Percentiles rank a stretch among this genome's conserved stretches.
Evolutionary conservation across 2,329 filamentous ascomycete genomes (phyloP).

Genomic region (Aspergillus neoniger): DNA sequence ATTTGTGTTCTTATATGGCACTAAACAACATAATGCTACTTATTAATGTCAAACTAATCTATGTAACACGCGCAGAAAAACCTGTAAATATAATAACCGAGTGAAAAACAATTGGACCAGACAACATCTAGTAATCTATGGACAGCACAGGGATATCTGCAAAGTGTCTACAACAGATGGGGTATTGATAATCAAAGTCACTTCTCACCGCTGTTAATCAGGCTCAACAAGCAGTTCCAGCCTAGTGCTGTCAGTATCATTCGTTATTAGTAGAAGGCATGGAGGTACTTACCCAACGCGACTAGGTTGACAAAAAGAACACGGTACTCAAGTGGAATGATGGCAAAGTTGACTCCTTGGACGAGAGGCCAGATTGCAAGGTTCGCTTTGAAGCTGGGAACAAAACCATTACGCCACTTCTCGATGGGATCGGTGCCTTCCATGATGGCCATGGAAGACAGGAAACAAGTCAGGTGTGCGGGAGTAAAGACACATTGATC

Average conservation of each 20-base stretch:
- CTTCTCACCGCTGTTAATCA: constrained; percentile 53
- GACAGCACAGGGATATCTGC: constrained; percentile 32
- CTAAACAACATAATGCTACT: no score
- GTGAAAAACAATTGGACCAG: constrained; percentile 14
- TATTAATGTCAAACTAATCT: no score
- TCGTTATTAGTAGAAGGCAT: neutral
- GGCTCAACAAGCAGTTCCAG: constrained; percentile 62
- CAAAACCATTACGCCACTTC: constrained; percentile 72
- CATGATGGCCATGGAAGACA: constrained; percentile 79
- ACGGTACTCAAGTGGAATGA: constrained; percentile 79
- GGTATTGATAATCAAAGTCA: constrained; percentile 17
- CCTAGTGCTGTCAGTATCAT: constrained; percentile 40
- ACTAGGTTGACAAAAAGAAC: constrained; percentile 85
- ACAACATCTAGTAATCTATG: constrained; percentile 19
- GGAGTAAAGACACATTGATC: constrained; percentile 86
- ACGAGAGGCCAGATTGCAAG: constrained; percentile 86
- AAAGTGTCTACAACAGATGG: no score
- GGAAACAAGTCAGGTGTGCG: constrained; percentile 77
- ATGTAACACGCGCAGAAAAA: neutral
- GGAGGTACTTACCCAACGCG: constrained; percentile 59
- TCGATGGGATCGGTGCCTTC: constrained; percentile 68
- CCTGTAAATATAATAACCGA: neutral
- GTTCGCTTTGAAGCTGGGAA: constrained; percentile 74
- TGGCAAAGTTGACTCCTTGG: constrained; percentile 83
- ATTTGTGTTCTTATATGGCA: no score